A percentile compares a stretch with the other conserved stretches of the same genome.
Conservation (phyloP, 345 rosid genomes). For the Triadica sebifera region DNA sequence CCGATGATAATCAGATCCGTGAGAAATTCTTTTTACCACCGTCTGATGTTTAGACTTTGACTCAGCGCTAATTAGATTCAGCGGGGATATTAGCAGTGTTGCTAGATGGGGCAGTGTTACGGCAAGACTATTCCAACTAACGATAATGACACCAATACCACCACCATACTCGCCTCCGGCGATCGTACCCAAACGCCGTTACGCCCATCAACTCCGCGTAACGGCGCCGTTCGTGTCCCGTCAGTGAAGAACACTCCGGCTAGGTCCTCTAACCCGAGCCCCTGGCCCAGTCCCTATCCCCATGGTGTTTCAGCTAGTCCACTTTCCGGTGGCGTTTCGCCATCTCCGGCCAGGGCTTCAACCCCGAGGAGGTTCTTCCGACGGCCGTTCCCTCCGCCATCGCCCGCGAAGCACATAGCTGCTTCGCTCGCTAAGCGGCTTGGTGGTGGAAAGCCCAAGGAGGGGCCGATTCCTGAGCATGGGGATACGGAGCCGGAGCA, state of each 20-base stretch:
- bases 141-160: conserved; percentile 36
- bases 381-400: conserved; percentile 93
- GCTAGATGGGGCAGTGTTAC: conserved; percentile 88
- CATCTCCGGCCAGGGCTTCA: conserved; percentile 80
- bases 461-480: conserved; percentile 69
- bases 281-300: conserved; percentile 49
- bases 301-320: conserved; percentile 68
- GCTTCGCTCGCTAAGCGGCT: conserved; percentile 58
- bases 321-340: conserved; percentile 73
- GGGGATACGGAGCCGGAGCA: conserved; percentile 52
- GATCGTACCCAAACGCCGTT: conserved; percentile 41
- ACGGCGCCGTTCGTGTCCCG: conserved; percentile 33
- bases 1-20: conserved; percentile 47
- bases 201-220: conserved; percentile 47
- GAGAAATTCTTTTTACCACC: conserved; percentile 4
- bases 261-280: conserved; percentile 54
- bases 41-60: conserved; percentile 29
- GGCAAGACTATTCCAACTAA: conserved; percentile 57
- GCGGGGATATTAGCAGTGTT: conserved; percentile 12
- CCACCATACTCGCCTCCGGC: conserved; percentile 54
- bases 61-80: conserved; percentile 27
- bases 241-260: conserved; percentile 64
- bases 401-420: conserved; percentile 96
- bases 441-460: conserved; percentile 54
- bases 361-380: conserved; percentile 84